A percentile compares a stretch with the other conserved stretches of the same genome.
Evolutionary conservation across 352 stramenopile species (phyloP).

Genomic region (Pythium periplocum): DNA sequence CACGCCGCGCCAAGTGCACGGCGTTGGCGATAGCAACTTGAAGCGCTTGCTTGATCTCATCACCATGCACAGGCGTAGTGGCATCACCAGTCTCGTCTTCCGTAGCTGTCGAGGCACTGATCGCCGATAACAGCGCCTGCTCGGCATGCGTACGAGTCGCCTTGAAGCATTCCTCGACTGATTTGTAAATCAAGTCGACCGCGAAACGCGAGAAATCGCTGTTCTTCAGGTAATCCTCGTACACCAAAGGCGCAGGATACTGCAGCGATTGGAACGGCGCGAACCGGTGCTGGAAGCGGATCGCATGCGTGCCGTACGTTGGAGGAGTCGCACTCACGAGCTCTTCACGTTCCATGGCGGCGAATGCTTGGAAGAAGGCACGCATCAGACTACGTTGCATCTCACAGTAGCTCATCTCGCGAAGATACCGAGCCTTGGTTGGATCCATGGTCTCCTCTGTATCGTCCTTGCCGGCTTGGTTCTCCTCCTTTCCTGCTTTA

Average conservation of each 20-base stretch:
- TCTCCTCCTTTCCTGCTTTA: conserved; percentile 15
- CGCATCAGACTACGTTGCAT: conserved; percentile 69
- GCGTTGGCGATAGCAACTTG: conserved; percentile 65
- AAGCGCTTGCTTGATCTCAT: conserved; percentile 50
- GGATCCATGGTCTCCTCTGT: conserved; percentile 25
- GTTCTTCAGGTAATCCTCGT: conserved; percentile 72
- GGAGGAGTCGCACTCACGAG: conserved; percentile 40
- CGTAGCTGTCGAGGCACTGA: conserved; percentile 11
- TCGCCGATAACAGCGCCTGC: conserved; percentile 33
- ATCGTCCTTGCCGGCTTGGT: background rate
- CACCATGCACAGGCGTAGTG: conserved; percentile 19
- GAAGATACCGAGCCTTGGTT: conserved; percentile 54
- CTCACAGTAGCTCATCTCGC: conserved; percentile 78
- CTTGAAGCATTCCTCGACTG: conserved; percentile 83
- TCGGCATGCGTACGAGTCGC: conserved; percentile 47
- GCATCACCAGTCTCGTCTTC: conserved; percentile 5
- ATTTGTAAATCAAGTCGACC: conserved; percentile 76
- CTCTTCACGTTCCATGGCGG: conserved; percentile 62
- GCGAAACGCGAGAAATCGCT: conserved; percentile 76
- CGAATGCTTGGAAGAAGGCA: conserved; percentile 77
- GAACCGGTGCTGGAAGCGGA: conserved; percentile 80
- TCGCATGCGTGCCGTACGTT: conserved; percentile 52
- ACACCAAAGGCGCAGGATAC: conserved; percentile 59
- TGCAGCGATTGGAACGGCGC: conserved; percentile 67
- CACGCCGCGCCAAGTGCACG: conserved; percentile 45